Conservation (phyloP, 768 basidiomycete species). For the Myochromella boudieri region DNA sequence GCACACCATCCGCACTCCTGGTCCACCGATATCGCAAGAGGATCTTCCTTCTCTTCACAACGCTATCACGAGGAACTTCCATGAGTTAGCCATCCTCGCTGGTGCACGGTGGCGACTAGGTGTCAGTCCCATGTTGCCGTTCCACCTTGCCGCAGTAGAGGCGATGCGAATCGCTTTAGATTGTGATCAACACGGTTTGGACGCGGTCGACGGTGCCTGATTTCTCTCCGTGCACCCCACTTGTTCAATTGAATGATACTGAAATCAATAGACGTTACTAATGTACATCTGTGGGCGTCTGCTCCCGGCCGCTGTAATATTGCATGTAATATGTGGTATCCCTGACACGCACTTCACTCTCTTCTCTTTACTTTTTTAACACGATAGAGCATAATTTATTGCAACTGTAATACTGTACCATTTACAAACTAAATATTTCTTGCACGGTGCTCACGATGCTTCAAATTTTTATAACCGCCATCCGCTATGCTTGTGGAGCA, state of each 20-base stretch:
- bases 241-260: background rate
- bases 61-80: slow-evolving; percentile 68
- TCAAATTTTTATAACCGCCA: too few relatives aligned
- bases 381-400: too few relatives aligned
- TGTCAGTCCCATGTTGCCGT: slow-evolving; percentile 58
- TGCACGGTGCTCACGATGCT: too few relatives aligned
- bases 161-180: slow-evolving; percentile 50
- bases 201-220: slow-evolving; percentile 4
- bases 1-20: slow-evolving; percentile 37
- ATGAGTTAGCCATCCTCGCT: slow-evolving; percentile 68
- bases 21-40: slow-evolving; percentile 21
- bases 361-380: background rate
- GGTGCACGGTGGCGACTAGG: slow-evolving; percentile 46
- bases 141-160: slow-evolving; percentile 74
- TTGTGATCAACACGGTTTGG: slow-evolving; percentile 25
- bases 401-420: too few relatives aligned
- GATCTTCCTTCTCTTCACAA: slow-evolving; percentile 31
- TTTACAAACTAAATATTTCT: too few relatives aligned
- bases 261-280: background rate
- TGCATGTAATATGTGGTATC: background rate
- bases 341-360: background rate
- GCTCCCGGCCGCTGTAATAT: background rate
- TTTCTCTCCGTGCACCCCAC: too few relatives aligned
- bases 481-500: too few relatives aligned
- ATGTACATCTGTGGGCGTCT: background rate